These are phyloP conservation scores for Thermothielavioides terrestris DNA, from an alignment of 495 filamentous ascomycete genomes.

Conservation along the genomic window DNA sequence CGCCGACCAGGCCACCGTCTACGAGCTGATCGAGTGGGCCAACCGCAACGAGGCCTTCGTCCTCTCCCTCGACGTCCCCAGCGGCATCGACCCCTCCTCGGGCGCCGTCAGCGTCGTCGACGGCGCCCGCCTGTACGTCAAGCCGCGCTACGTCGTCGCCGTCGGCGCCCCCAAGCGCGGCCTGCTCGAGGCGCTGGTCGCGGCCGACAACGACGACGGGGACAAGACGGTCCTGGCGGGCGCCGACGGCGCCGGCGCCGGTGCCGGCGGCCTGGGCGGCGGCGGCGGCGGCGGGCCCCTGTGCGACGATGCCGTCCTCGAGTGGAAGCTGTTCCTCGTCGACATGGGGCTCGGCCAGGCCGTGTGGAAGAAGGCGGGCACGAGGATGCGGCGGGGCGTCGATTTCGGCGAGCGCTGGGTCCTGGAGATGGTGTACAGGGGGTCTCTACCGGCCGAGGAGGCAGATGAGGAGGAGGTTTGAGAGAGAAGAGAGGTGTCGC, in stretches of 20 bases:
- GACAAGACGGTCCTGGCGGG: constrained; percentile 27
- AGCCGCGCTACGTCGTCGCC: constrained; percentile 67
- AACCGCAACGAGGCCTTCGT: constrained; percentile 72
- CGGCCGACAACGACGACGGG: constrained; percentile 46
- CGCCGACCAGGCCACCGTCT: constrained; percentile 72
- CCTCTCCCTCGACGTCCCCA: constrained; percentile 78
- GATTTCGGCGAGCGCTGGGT: constrained; percentile 85
- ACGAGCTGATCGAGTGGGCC: constrained; percentile 77
- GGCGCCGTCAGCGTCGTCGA: constrained; percentile 55
- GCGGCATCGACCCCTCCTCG: constrained; percentile 69
- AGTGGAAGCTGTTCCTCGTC: constrained; percentile 70
- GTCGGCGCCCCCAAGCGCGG: constrained; percentile 81
- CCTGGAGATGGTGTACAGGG: constrained; percentile 49
- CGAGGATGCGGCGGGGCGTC: constrained; percentile 65
- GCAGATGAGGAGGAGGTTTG: constrained; percentile 15
- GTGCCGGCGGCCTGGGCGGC: constrained; percentile 16
- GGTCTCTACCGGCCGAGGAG: constrained; percentile 15
- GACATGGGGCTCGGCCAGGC: constrained; percentile 78
- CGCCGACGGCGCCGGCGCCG: constrained; percentile 16
- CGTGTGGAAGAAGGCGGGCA: constrained; percentile 81
- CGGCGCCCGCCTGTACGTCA: constrained; percentile 61
- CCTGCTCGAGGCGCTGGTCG: constrained; percentile 58
- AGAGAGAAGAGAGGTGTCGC: background rate
- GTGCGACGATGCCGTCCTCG: constrained; percentile 24
- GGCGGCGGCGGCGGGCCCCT: constrained; percentile 15